These are phyloP conservation scores for Chlamydomonas asymmetrica DNA, from an alignment of 139 green algal species.

Conservation along the genomic window DNA sequence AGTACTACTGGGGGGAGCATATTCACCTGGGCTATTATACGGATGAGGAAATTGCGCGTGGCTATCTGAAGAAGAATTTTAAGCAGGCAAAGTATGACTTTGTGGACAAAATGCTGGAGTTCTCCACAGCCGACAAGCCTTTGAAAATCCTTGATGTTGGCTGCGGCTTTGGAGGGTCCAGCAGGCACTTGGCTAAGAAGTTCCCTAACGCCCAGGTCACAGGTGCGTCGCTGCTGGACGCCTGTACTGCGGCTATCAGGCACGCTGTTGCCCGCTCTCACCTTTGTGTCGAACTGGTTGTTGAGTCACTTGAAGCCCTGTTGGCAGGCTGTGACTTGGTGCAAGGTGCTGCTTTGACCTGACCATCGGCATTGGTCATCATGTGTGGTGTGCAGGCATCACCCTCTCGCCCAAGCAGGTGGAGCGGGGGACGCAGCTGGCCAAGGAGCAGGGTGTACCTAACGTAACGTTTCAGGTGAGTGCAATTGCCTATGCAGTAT, in stretches of 20 bases:
- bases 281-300: not conserved
- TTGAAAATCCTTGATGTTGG: constrained; percentile 87
- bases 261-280: no score
- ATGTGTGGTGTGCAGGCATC: constrained; percentile 84
- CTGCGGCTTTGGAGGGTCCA: constrained; percentile 93
- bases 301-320: not conserved
- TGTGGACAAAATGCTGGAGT: constrained; percentile 86
- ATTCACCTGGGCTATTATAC: constrained; percentile 96
- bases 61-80: constrained; percentile 91
- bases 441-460: constrained; percentile 68
- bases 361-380: no score
- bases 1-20: constrained; percentile 95
- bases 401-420: constrained; percentile 90
- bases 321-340: no score
- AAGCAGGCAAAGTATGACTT: constrained; percentile 95
- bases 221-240: constrained; percentile 44
- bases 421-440: constrained; percentile 79
- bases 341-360: no score
- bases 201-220: constrained; percentile 72
- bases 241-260: no score
- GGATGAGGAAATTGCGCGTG: constrained; percentile 65
- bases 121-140: constrained; percentile 52
- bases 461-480: constrained; percentile 74
- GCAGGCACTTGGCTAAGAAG: constrained; percentile 76
- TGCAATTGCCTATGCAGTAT: not conserved